A percentile compares a stretch with the other conserved stretches of the same genome.
phyloP scores from a whole-genome alignment of 2,329 filamentous ascomycete species.

The Talaromyces sp. region DNA sequence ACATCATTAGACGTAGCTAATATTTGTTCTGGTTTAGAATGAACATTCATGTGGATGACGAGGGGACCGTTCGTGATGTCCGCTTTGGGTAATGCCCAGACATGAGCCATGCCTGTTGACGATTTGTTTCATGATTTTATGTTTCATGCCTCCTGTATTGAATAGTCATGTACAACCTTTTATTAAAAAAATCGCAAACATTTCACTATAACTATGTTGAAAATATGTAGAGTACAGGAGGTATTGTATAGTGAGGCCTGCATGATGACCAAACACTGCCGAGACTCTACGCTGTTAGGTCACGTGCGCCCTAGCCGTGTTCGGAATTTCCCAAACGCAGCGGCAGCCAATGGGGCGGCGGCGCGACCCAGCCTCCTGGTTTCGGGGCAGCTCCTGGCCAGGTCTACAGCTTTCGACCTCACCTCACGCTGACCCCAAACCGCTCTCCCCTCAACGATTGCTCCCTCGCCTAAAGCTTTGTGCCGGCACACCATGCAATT shows the following conservation, averaged over 20 bases:
- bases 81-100: conserved; percentile 26
- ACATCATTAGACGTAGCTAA: neutral
- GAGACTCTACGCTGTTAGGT: neutral
- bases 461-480: neutral
- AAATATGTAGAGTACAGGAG: too few species aligned
- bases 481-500: conserved; percentile 23
- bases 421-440: neutral
- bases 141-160: neutral
- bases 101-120: neutral
- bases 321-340: conserved; percentile 12
- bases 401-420: neutral
- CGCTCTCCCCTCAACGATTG: neutral
- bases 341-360: neutral
- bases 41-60: conserved; percentile 40
- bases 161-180: neutral
- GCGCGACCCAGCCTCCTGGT: conserved; percentile 9
- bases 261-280: too few species aligned
- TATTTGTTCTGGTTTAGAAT: conserved; percentile 22
- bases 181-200: too few species aligned
- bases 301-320: conserved; percentile 8
- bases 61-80: conserved; percentile 40
- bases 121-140: neutral
- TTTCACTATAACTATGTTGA: neutral
- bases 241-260: neutral
- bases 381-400: neutral